Evolutionary conservation across 768 basidiomycete species (phyloP), one percentile per base, ranked within the genome.

Genomic region (Boletus patriciae): DNA sequence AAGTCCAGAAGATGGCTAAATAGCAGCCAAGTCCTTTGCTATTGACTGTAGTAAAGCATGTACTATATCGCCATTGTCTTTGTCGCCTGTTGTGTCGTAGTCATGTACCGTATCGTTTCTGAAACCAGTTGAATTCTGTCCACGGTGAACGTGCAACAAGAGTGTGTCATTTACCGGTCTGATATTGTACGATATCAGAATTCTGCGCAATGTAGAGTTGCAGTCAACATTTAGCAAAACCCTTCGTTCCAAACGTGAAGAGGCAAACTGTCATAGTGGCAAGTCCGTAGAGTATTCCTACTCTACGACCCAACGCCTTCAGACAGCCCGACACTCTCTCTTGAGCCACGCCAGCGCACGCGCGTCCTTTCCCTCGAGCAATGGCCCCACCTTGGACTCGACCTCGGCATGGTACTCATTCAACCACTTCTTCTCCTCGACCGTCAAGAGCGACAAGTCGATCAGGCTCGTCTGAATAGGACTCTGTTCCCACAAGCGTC

Each of bases 391-490:
- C 71, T 93, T 34, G 49, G 52, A 34, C 49, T 48, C 76, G 0
- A 87, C 80, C 71, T 94, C 88, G 6, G 74, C 76, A 71, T 99
- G 92, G 66, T 99, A 98, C 3, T 69, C 76, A 64, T 98, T 84
- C 58, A 98, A 58, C 96, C 96, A 98, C 50, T 71, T 74, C 62
- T 77, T 81, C 75, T 98, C 94, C n/a, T 80, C 74, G 18, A 66
- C 76, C 10, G 80, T 80, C 38, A 98, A 67, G 37, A 98, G 67
- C 1, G 68, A 68, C 9, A 72, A 57, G 51, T 94, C 86, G 42
- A 97, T 73, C 42, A 98, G 80, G 57, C 85, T 93, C 60, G 85
- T 90, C 61, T 95, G 90, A 18, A 98, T 92, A 0, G 96, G 96
- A 60, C 85, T 92, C 88, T 59, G 31, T 46, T 45, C 42, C 23